Evolutionary conservation across 306 rosid genomes (phyloP).

Genomic region (Myrica gale): DNA sequence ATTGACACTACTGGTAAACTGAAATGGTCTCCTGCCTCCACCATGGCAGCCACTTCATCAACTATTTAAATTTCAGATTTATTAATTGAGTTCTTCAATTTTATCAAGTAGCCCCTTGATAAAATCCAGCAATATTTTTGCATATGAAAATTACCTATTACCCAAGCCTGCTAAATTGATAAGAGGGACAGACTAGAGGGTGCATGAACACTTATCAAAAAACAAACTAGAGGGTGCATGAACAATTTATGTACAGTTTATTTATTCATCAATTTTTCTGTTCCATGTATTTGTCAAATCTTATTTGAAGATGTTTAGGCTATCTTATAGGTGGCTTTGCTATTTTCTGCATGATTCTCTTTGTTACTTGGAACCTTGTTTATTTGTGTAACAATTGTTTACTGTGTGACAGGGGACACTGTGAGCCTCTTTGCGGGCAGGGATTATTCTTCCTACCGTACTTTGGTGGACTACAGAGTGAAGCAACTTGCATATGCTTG

Average conservation of each 20-base stretch:
- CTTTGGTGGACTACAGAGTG: constrained; percentile 74
- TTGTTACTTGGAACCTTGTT: constrained; percentile 10
- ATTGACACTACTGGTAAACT: not conserved
- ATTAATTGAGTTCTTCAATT: no score
- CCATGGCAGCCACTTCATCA: not conserved
- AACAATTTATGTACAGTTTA: not conserved
- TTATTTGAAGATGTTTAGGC: constrained; percentile 12
- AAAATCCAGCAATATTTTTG: not conserved
- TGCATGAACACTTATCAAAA: not conserved
- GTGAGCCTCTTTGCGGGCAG: constrained; percentile 69
- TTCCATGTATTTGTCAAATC: constrained; percentile 16
- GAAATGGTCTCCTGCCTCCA: not conserved
- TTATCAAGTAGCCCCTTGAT: not conserved
- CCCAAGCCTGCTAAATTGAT: not conserved
- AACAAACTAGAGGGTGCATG: not conserved
- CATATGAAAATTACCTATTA: no score
- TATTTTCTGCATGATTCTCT: constrained; percentile 18
- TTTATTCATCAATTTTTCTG: not conserved
- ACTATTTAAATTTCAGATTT: no score
- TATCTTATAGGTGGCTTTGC: constrained; percentile 18
- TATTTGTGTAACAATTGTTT: constrained; percentile 13
- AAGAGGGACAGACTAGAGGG: not conserved
- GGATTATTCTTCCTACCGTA: constrained; percentile 54
- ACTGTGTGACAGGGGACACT: constrained; percentile 58
- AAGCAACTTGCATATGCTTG: constrained; percentile 68